phyloP scores from a whole-genome alignment of 495 filamentous ascomycete genomes.

The Aspergillus sclerotioniger region DNA sequence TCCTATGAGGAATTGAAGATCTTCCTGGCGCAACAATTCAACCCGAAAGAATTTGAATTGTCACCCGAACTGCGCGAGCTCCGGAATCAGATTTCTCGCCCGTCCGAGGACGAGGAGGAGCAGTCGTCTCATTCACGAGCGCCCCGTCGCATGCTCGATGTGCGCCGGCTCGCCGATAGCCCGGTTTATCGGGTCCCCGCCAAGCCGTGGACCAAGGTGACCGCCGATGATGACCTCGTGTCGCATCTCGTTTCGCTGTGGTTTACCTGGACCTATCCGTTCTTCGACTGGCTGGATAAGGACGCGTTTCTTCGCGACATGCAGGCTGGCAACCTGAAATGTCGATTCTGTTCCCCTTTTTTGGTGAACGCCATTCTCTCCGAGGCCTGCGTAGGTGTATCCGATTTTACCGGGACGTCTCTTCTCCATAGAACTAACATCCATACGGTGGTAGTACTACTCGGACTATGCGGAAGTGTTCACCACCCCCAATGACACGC shows the following conservation, averaged over 20 bases:
- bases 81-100: conserved; percentile 10
- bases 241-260: conserved; percentile 47
- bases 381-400: conserved; percentile 26
- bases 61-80: conserved; percentile 22
- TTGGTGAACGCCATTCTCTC: conserved; percentile 48
- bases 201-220: conserved; percentile 46
- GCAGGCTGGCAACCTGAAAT: conserved; percentile 25
- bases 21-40: conserved; percentile 21
- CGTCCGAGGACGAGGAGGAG: conserved; percentile 6
- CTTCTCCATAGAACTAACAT: conserved; percentile 6
- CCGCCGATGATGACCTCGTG: conserved; percentile 46
- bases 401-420: neutral
- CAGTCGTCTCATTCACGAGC: neutral
- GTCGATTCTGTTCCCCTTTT: conserved; percentile 43
- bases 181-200: conserved; percentile 36
- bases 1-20: conserved; percentile 24
- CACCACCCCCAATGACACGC: conserved; percentile 19
- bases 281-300: conserved; percentile 40
- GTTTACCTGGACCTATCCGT: conserved; percentile 46
- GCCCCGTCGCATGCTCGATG: conserved; percentile 24
- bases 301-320: conserved; percentile 44
- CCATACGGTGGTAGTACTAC: conserved; percentile 23
- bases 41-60: conserved; percentile 18
- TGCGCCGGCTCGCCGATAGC: conserved; percentile 24
- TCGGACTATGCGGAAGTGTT: conserved; percentile 29